phyloP scores from a whole-genome alignment of 495 filamentous ascomycete species.

The Sporormia fimetaria region DNA sequence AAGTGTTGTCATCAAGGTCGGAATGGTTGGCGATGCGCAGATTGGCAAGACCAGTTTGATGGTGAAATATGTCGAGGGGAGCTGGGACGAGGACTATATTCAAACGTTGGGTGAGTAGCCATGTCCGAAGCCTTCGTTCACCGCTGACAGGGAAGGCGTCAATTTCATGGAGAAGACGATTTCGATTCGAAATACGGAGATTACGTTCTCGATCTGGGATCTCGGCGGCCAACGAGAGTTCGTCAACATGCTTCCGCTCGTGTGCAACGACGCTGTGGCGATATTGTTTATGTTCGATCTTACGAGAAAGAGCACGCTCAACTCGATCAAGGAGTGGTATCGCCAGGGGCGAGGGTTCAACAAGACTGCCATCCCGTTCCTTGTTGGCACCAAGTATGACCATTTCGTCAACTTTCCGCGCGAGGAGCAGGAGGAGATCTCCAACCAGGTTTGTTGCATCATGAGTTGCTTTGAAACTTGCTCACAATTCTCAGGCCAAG shows the following conservation, averaged over 20 bases:
- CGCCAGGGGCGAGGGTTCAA: slow-evolving; percentile 96
- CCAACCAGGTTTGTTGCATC: slow-evolving; percentile 57
- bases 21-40: slow-evolving; percentile 98
- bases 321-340: slow-evolving; percentile 99
- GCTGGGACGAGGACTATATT: slow-evolving; percentile 99
- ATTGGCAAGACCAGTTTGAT: slow-evolving; percentile 98
- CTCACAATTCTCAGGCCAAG: slow-evolving; percentile 80
- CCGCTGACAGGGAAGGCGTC: slow-evolving; percentile 47
- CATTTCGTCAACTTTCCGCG: slow-evolving; percentile 97
- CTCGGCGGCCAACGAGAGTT: slow-evolving; percentile 95
- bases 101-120: slow-evolving; percentile 70
- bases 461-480: too few relatives aligned
- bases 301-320: slow-evolving; percentile 92
- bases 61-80: slow-evolving; percentile 99
- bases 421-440: slow-evolving; percentile 97
- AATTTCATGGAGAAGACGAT: slow-evolving; percentile 99
- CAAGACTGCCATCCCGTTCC: slow-evolving; percentile 95
- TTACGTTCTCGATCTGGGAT: slow-evolving; percentile 99
- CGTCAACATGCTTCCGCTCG: slow-evolving; percentile 96
- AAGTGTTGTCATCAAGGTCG: slow-evolving; percentile 96
- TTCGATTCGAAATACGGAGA: slow-evolving; percentile 98
- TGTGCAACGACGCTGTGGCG: slow-evolving; percentile 97
- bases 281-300: slow-evolving; percentile 99
- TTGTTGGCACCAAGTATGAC: slow-evolving; percentile 96
- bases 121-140: background rate